Percentiles rank a stretch among this genome's conserved stretches.
These are phyloP conservation scores for Ceratocystis smalleyi DNA, from an alignment of 2,329 filamentous ascomycete species.

Conservation along the genomic window DNA sequence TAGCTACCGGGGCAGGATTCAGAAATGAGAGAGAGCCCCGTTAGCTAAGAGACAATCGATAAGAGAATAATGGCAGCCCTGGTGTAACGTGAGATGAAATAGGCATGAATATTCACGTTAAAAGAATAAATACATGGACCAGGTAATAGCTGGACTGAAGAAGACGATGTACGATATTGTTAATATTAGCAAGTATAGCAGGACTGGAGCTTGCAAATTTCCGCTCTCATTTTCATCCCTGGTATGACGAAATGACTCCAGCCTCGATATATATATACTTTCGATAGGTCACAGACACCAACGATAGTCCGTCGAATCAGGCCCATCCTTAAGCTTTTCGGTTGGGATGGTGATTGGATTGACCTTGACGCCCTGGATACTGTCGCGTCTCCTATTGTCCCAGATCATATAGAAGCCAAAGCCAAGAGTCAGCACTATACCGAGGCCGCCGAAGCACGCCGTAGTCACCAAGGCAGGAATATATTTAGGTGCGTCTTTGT, in stretches of 20 bases:
- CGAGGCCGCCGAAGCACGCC: constrained; percentile 46
- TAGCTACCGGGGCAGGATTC: constrained; percentile 10
- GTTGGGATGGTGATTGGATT: constrained; percentile 34
- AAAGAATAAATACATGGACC: not conserved
- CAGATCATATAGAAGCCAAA: constrained; percentile 48
- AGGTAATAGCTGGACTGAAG: not conserved
- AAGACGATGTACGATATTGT: not conserved
- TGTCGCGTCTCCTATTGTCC: constrained; percentile 38
- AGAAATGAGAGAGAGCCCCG: not conserved
- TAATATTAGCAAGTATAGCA: not conserved
- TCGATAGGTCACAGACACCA: constrained; percentile 36
- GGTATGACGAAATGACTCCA: not conserved
- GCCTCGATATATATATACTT: constrained; percentile 37
- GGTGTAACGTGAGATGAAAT: not conserved
- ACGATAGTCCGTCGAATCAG: constrained; percentile 31
- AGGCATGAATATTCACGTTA: not conserved
- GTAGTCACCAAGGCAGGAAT: constrained; percentile 49
- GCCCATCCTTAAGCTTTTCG: constrained; percentile 34
- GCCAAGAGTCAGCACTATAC: constrained; percentile 37
- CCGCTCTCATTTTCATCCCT: too few species aligned
- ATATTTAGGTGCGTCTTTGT: constrained; percentile 50
- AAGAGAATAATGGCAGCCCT: not conserved
- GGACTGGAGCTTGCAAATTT: not conserved
- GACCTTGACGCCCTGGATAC: constrained; percentile 35
- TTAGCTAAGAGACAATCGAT: not conserved